Evolutionary conservation across 2,329 filamentous ascomycete species (phyloP), one percentile per base, ranked within the genome.

Genomic region (Aureobasidium leucospermi): DNA sequence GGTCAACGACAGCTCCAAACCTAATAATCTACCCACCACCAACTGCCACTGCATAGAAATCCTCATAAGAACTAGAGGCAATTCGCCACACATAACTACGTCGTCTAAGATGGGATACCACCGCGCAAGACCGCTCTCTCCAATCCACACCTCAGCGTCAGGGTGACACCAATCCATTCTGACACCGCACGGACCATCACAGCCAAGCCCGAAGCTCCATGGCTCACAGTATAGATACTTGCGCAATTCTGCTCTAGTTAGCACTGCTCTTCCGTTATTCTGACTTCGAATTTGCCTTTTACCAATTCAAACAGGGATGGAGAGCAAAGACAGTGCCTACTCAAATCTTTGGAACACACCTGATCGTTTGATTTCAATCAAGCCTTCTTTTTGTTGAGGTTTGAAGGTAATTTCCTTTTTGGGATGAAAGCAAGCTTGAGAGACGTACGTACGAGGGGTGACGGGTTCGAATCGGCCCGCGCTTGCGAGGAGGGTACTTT

Each of bases 251-350:
- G 42, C 19, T 16, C 43, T 16, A 48, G 42, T 47, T 58, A 58
- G 53, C 53, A 58, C 53, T 58, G 53, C 53, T 58, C 53, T 58
- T 58, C 53, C 53, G 47, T 58, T 47, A 58, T 58, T 56, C 53
- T 58, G 53, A 58, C 53, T 58, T 58, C 53, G 53, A 58, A 58
- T 58, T 58, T 58, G 53, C 53, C 53, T 58, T 58, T 58, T 58
- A 58, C 53, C 53, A 58, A 58, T 58, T 58, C 53, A 58, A 58
- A 58, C 53, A 58, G 53, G 53, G 53, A 47, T 58, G 53, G 53
- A 58, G 53, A 58, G 53, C 53, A 58, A 58, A 58, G 34, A 47
- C 53, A 58, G 53, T 58, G 53, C 53, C 53, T 58, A 58, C 43
- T 34, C 43, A 23, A 58, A 58, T 58, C 43, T 58, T 46, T 58